A percentile compares a stretch with the other conserved stretches of the same genome.
Conservation (phyloP, 2,329 filamentous ascomycete species). For the Tetracladium maxilliforme region DNA sequence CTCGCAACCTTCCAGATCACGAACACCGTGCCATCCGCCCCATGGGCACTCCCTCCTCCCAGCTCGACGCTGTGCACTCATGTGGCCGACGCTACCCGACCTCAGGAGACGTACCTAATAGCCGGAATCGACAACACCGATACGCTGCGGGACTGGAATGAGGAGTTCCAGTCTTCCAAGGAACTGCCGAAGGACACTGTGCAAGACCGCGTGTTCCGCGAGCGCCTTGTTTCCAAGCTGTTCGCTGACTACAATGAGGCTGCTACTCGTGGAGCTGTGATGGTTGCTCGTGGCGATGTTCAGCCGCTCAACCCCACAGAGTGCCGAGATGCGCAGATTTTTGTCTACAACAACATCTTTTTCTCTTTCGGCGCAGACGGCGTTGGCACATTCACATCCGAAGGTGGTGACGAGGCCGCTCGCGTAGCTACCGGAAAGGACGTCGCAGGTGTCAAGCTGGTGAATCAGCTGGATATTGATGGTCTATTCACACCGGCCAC, state of each 20-base stretch:
- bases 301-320: conserved; percentile 92
- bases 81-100: conserved; percentile 69
- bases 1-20: conserved; percentile 90
- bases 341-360: conserved; percentile 99
- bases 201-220: conserved; percentile 90
- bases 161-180: conserved; percentile 93
- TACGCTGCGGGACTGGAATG: conserved; percentile 94
- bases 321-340: conserved; percentile 85
- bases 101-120: conserved; percentile 85
- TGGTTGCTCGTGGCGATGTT: conserved; percentile 87
- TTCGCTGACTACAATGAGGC: conserved; percentile 98
- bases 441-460: conserved; percentile 80
- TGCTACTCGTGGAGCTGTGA: conserved; percentile 76
- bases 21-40: conserved; percentile 81
- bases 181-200: conserved; percentile 89
- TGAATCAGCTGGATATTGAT: conserved; percentile 93
- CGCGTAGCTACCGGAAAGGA: conserved; percentile 95
- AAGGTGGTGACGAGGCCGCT: conserved; percentile 92
- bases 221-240: conserved; percentile 85
- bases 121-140: conserved; percentile 87
- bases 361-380: conserved; percentile 97
- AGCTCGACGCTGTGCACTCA: conserved; percentile 54
- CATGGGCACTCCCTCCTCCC: conserved; percentile 71
- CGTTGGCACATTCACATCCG: conserved; percentile 89
- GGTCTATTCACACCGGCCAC: conserved; percentile 92